phyloP scores from a whole-genome alignment of 108 stramenopile genomes.

The Cyclotella sp. region DNA sequence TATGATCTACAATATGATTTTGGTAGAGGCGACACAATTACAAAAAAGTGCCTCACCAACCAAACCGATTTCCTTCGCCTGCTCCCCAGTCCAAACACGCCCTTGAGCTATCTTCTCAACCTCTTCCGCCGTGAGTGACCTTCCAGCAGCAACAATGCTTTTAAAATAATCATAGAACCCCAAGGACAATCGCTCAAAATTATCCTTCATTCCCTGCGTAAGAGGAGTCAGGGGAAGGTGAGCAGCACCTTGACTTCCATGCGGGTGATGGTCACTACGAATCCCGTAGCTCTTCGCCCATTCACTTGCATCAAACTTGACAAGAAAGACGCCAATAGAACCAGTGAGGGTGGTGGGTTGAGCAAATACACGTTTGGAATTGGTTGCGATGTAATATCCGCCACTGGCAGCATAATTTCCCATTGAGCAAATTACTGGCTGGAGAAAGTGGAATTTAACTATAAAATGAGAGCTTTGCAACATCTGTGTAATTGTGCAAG shows the following conservation, averaged over 20 bases:
- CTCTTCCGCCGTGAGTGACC: conserved; percentile 54
- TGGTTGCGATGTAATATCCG: conserved; percentile 79
- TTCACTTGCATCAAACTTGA: conserved; percentile 71
- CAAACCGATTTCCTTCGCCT: conserved; percentile 70
- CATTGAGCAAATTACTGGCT: conserved; percentile 72
- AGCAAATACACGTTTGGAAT: conserved; percentile 72
- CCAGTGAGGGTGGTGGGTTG: conserved; percentile 75
- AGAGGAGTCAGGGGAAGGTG: conserved; percentile 63
- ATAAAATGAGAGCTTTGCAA: not conserved
- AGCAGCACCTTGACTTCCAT: conserved; percentile 60
- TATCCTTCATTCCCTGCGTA: conserved; percentile 62
- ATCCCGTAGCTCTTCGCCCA: conserved; percentile 71
- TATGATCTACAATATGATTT: not conserved
- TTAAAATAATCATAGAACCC: conserved; percentile 78
- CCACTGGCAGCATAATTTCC: conserved; percentile 82
- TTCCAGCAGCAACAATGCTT: conserved; percentile 60
- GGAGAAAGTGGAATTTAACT: not conserved
- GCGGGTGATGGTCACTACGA: conserved; percentile 58
- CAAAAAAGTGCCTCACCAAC: conserved; percentile 32
- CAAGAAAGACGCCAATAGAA: conserved; percentile 79
- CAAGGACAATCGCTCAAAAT: conserved; percentile 52
- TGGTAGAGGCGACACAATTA: not conserved
- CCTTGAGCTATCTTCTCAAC: conserved; percentile 69
- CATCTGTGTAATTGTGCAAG: not conserved
- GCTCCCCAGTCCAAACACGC: conserved; percentile 78